Conservation (phyloP, 768 basidiomycete species). For the Mycena filopes region DNA sequence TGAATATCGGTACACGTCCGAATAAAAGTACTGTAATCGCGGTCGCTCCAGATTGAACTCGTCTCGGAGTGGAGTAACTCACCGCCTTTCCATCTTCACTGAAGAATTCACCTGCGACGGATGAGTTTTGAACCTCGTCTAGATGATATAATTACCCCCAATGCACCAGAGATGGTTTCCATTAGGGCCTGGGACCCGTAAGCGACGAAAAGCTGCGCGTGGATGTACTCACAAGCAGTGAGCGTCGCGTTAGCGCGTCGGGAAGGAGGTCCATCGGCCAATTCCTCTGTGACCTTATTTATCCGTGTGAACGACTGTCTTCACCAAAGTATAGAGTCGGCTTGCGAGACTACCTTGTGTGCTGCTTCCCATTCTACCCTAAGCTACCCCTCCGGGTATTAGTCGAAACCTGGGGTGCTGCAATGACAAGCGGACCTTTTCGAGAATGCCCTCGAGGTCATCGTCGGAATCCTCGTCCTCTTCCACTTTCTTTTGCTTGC, state of each 20-base stretch:
- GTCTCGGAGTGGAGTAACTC: conserved; percentile 27
- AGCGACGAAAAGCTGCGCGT: no score
- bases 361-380: conserved; percentile 85
- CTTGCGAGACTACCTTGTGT: no score
- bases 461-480: conserved; percentile 65
- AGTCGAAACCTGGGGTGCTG: neutral
- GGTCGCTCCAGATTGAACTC: conserved; percentile 11
- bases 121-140: no score
- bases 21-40: conserved; percentile 77
- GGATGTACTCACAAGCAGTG: conserved; percentile 59
- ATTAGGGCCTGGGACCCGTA: conserved; percentile 53
- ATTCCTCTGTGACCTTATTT: conserved; percentile 86
- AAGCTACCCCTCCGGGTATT: conserved; percentile 63
- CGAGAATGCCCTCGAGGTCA: conserved; percentile 86
- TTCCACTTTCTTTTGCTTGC: conserved; percentile 47
- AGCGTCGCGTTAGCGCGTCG: conserved; percentile 87
- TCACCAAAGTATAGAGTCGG: no score
- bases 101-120: conserved; percentile 72
- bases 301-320: no score
- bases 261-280: conserved; percentile 84
- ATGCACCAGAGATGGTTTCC: conserved; percentile 88
- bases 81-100: conserved; percentile 87
- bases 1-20: conserved; percentile 87
- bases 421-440: conserved; percentile 61
- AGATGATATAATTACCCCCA: conserved; percentile 50